Evolutionary conservation across 2,329 filamentous ascomycete species (phyloP), one percentile per base, ranked within the genome.

Genomic region (Colletotrichum viniferum): DNA sequence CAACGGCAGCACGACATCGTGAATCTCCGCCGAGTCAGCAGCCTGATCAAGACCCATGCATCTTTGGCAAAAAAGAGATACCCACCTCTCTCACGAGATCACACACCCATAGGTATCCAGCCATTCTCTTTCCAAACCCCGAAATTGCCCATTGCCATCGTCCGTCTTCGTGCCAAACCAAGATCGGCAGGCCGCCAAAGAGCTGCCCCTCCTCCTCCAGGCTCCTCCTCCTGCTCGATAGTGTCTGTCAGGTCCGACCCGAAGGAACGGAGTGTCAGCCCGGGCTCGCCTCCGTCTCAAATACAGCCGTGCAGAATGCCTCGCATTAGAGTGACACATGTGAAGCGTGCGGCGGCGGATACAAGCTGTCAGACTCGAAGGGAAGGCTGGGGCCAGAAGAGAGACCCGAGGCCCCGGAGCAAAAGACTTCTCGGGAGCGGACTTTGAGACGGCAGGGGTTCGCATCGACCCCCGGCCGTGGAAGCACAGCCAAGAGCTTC

Each of bases 11-110:
- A 76, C 73, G 73, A 76, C 70, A 76, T 76, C 70, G 61, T 69
- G 69, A 32, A 76, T 76, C 73, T 76, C 63, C 70, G 64, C 64
- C 64, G 69, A 73, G 73, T 76, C 73, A 76, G 64, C 48, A 62
- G 61, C 32, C 36, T 38, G 61, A 63, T 28, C 21, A 36, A 36
- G 34, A 28, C 21, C 55, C 66, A 60, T 66, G 43, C 48, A 28
- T 74, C 9, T 21, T 66, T 24, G n/a, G 34, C n/a, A 52, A 52
- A 52, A 21, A 13, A 52, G 30, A 26, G n/a, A 36, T 65, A 63
- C 24, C 58, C 73, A 67, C 73, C 48, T 32, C 48, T 26, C 63
- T 56, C 63, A 68, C 43, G 63, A 73, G 58, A 68, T 63, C 63
- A 68, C n/a, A 73, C 28, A 38, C 48, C 30, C 43, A 16, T 26